Percentiles rank a stretch among this genome's conserved stretches.
Conservation (phyloP, 169 alveolate species). For the Plasmodium gonderi region DNA sequence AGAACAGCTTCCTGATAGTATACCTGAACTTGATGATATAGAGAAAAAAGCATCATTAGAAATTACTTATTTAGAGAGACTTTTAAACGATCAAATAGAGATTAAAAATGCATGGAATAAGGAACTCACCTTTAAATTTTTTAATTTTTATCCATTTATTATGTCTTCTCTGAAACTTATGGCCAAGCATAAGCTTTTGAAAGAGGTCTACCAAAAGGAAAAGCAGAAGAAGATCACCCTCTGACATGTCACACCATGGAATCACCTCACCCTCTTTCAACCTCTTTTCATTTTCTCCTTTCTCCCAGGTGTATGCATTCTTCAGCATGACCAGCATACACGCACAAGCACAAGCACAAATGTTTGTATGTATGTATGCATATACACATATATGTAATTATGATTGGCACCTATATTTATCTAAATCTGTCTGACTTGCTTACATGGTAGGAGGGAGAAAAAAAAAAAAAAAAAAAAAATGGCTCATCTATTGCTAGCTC, state of each 20-base stretch:
- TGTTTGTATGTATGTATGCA: neutral
- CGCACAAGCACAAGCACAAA: no score
- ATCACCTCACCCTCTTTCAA: no score
- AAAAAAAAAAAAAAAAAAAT: neutral
- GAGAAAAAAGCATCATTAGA: neutral
- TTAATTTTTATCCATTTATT: conserved; percentile 40
- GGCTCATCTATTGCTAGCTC: no score
- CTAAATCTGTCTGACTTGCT: neutral
- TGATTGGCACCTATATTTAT: no score
- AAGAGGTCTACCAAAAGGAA: conserved; percentile 38
- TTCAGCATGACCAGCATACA: no score
- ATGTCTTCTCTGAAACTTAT: conserved; percentile 43
- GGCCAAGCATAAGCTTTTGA: conserved; percentile 55
- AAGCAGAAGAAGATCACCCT: conserved; percentile 1
- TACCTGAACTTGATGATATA: neutral
- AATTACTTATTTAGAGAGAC: conserved; percentile 13
- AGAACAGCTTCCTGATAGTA: conserved; percentile 4
- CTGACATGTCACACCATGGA: no score
- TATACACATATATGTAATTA: neutral
- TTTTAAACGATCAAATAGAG: conserved; percentile 20
- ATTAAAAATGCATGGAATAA: conserved; percentile 19
- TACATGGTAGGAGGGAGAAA: neutral
- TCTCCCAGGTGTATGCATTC: no score
- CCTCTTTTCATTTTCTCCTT: no score
- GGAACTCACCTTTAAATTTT: conserved; percentile 51